phyloP scores from a whole-genome alignment of 1,284 basidiomycete species.

The Tilletia caries region DNA sequence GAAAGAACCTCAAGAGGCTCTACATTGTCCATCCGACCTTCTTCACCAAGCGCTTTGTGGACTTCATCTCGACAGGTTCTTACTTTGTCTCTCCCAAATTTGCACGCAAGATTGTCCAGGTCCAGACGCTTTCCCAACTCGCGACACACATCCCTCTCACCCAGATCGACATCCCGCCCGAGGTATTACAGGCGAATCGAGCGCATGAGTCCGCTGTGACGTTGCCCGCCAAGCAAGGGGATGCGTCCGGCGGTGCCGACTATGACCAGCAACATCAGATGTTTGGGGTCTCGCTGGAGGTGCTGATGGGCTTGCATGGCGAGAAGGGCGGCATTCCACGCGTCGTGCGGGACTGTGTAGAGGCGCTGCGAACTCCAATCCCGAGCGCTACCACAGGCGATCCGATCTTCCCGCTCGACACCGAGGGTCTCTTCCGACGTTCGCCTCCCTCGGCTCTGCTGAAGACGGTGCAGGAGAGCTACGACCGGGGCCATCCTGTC shows the following conservation, averaged over 20 bases:
- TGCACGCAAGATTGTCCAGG: slow-evolving; percentile 73
- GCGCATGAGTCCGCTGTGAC: slow-evolving; percentile 24
- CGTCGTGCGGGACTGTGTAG: slow-evolving; percentile 71
- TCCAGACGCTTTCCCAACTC: slow-evolving; percentile 70
- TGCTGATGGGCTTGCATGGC: slow-evolving; percentile 71
- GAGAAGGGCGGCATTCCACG: slow-evolving; percentile 74
- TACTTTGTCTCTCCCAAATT: slow-evolving; percentile 86
- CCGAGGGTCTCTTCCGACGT: slow-evolving; percentile 75
- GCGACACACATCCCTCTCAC: slow-evolving; percentile 72
- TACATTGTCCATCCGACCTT: slow-evolving; percentile 81
- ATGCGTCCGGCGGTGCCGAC: neutral
- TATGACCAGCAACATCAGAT: slow-evolving; percentile 68
- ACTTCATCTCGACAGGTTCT: slow-evolving; percentile 77
- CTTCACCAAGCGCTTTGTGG: slow-evolving; percentile 66
- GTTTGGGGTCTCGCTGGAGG: slow-evolving; percentile 74
- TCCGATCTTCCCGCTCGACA: slow-evolving; percentile 61
- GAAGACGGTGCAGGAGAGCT: slow-evolving; percentile 71
- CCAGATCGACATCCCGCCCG: slow-evolving; percentile 76
- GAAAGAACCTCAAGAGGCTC: slow-evolving; percentile 80
- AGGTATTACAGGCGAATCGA: slow-evolving; percentile 64
- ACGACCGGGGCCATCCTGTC: slow-evolving; percentile 76
- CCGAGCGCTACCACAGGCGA: slow-evolving; percentile 29
- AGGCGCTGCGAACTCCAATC: slow-evolving; percentile 62
- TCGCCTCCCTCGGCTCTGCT: slow-evolving; percentile 70
- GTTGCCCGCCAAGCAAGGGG: slow-evolving; percentile 4